phyloP scores from a whole-genome alignment of 257 asterid species.

The Striga asiatica region DNA sequence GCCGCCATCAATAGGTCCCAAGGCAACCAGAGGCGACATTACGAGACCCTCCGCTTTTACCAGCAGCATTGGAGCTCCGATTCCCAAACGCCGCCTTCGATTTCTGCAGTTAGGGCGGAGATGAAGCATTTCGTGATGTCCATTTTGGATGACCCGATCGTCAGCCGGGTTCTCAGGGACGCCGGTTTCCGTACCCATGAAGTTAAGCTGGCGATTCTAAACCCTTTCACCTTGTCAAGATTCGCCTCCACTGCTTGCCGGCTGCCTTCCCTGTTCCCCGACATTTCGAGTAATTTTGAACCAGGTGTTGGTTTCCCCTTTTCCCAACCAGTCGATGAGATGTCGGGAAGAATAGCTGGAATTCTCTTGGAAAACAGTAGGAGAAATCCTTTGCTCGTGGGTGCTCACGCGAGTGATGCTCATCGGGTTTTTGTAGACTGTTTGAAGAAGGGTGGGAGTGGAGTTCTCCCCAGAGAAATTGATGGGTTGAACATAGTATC shows the following conservation, averaged over 20 bases:
- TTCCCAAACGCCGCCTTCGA: conserved; percentile 28
- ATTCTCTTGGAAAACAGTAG: conserved; percentile 28
- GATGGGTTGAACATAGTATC: conserved; percentile 38
- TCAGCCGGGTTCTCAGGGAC: conserved; percentile 78
- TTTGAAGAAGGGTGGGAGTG: conserved; percentile 35
- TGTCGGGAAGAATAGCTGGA: conserved; percentile 53
- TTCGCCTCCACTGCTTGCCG: conserved; percentile 26
- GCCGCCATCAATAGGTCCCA: conserved; percentile 94
- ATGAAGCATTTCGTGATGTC: conserved; percentile 70
- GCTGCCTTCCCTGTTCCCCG: conserved; percentile 41
- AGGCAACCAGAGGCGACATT: conserved; percentile 88
- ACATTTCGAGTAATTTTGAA: conserved; percentile 40
- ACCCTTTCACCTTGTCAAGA: conserved; percentile 51
- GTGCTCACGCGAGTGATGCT: conserved; percentile 55
- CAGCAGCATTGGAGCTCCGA: conserved; percentile 48
- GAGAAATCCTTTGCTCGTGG: conserved; percentile 69
- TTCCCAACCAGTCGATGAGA: conserved; percentile 35
- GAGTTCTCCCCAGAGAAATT: conserved; percentile 44
- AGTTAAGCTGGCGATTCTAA: conserved; percentile 53
- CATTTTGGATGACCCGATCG: conserved; percentile 91
- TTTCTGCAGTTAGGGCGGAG: conserved; percentile 70
- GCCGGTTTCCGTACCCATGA: conserved; percentile 86
- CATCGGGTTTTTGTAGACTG: conserved; percentile 34
- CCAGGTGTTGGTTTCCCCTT: conserved; percentile 42
- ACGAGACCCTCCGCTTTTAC: conserved; percentile 75